Base-by-base conservation (phyloP, 129 eudicot species). In the Scalesia atractyloides region DNA sequence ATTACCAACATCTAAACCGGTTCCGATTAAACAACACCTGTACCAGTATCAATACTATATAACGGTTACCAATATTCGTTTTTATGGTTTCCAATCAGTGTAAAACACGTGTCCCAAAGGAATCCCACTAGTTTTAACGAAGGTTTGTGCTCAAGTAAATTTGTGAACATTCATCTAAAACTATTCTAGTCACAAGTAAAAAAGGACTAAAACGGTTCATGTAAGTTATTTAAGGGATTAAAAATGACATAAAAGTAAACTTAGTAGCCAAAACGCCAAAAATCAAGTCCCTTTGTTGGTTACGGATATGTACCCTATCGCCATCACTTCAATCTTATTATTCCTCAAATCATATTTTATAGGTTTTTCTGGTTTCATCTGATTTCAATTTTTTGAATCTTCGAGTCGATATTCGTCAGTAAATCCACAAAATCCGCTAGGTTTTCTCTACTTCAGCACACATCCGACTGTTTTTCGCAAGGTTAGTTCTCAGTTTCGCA, bases 271-370 rank as follows among this genome's bases (percentile, higher is more conserved):
- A n/a, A n/a, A n/a, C n/a, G n/a, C n/a, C n/a, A n/a, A n/a, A n/a
- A n/a, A n/a, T n/a, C n/a, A n/a, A 18, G 52, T 70, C 39, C 53
- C 15, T 5, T 70, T 12, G 64, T 69, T 51, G 62, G 56, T 70
- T 70, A 70, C 41, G 75, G 75, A 70, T 70, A 54, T 70, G 41
- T 17, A 54, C 66, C 75, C 66, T 20, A 70, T 70, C 75, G 20
- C 73, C 74, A 52, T 69, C 58, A 57, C 53, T 53, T 70, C 62
- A 50, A 16, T 14, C 56, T 4, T 49, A 5, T 52, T 16, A 1
- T n/a, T n/a, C 24, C 7, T 57, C 16, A 10, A 41, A 41, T 22
- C 64, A 58, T 58, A 5, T 22, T 57, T 39, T 65, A 65, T 20
- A 13, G 75, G 56, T 70, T 70, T 70, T 70, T 56, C 75, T 18